Evolutionary conservation across 805 yeast genomes (phyloP).

Genomic region (Sugiyamaella mastotermitis): DNA sequence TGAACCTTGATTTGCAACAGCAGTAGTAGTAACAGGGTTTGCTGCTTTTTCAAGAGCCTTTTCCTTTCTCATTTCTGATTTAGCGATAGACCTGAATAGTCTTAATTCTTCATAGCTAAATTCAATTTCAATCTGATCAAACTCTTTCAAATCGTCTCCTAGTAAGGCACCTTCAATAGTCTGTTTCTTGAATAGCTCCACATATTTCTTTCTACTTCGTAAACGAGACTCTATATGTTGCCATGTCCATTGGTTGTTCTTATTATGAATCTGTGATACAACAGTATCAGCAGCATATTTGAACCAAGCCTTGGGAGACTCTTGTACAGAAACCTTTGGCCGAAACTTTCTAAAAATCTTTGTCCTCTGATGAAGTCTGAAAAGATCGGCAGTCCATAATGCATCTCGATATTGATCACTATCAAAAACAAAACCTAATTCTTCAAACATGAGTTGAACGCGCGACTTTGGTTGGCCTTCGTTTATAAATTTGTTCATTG

Average conservation of each 20-base stretch:
- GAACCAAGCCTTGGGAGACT: constrained; percentile 79
- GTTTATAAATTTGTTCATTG: constrained; percentile 68
- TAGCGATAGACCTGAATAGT: constrained; percentile 77
- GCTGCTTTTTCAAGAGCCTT: constrained; percentile 25
- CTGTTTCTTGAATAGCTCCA: constrained; percentile 59
- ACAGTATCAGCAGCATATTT: constrained; percentile 74
- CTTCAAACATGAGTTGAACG: constrained; percentile 75
- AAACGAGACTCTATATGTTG: constrained; percentile 64
- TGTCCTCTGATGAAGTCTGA: constrained; percentile 72
- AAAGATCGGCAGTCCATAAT: constrained; percentile 72
- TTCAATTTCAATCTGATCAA: constrained; percentile 51
- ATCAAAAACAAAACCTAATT: constrained; percentile 81
- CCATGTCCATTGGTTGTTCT: constrained; percentile 84
- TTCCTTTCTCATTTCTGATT: constrained; percentile 58
- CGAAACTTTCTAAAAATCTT: constrained; percentile 65
- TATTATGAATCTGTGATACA: constrained; percentile 72
- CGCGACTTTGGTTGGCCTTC: constrained; percentile 46
- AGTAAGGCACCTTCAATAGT: constrained; percentile 33
- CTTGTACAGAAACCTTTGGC: constrained; percentile 47
- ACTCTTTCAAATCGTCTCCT: constrained; percentile 22
- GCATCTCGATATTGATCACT: constrained; percentile 79
- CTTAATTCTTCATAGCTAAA: constrained; percentile 73
- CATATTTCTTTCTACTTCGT: constrained; percentile 64
- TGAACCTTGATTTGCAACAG: constrained; percentile 4
- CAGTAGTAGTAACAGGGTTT: constrained; percentile 5